phyloP scores from a whole-genome alignment of 306 rosid genomes.

The Oemleria cerasiformis region DNA sequence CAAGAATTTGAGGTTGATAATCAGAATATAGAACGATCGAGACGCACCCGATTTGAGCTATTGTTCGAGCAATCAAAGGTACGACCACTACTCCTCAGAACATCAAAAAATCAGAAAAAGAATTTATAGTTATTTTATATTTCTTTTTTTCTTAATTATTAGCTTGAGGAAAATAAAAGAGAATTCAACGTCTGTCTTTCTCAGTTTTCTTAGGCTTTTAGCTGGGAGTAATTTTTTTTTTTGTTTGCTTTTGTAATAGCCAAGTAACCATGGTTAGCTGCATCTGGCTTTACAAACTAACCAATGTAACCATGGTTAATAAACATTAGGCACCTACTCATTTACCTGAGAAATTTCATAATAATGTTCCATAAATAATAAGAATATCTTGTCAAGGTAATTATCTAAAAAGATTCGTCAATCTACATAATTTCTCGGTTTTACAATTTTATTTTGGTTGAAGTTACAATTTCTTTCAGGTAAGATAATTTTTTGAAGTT shows the following conservation, averaged over 20 bases:
- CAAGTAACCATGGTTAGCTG: neutral
- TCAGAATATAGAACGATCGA: conserved; percentile 35
- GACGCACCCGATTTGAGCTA: conserved; percentile 46
- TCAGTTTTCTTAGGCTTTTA: conserved; percentile 5
- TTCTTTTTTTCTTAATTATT: neutral
- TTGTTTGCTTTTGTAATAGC: neutral
- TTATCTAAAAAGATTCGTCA: no score
- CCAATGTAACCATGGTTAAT: neutral
- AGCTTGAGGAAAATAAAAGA: conserved; percentile 3
- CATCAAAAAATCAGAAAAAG: conserved; percentile 49
- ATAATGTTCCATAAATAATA: neutral
- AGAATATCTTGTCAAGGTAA: no score
- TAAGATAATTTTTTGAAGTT: no score
- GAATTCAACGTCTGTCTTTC: conserved; percentile 16
- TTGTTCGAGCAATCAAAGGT: conserved; percentile 46
- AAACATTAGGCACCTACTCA: neutral
- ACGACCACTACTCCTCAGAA: conserved; percentile 41
- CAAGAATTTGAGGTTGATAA: conserved; percentile 22
- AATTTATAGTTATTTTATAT: conserved; percentile 15
- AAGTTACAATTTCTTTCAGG: no score
- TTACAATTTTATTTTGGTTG: no score
- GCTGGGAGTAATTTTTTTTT: neutral
- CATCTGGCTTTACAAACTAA: neutral
- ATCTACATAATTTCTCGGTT: no score
- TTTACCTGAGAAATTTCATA: neutral